Evolutionary conservation across 192 early-diverging fungal species (phyloP), one percentile per base, ranked within the genome.

Genomic region (Allomyces macrogynus): DNA sequence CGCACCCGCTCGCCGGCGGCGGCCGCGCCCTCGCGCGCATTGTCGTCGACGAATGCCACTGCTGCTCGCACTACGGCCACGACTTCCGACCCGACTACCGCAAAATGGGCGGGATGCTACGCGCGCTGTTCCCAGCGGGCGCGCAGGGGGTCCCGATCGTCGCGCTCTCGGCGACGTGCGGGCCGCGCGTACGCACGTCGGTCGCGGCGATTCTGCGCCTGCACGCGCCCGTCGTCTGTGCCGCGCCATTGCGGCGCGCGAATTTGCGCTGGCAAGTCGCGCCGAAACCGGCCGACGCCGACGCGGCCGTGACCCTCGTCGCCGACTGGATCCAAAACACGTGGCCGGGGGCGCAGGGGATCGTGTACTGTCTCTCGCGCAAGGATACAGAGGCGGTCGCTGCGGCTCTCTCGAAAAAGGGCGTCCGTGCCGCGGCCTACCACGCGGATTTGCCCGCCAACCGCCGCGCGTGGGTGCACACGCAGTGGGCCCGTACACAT

Each of bases 151-250:
- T 83, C 1, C 86, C 82, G 1, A 71, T 93, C 61, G 83, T 88
- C 72, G 89, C 88, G 4, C 70, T 93, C 44, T 88, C 91, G 3
- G 89, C 89, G 0, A 93, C 88, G 1, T 82, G 80, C 24, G 78
- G 80, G 24, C 77, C 76, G 24, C 73, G 71, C 24, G 75, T 81
- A 22, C 76, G 82, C 66, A 66, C 72, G 26, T 76, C 75, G 69
- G 77, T 82, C 23, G 65, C 76, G 62, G 64, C 64, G 44, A 82
- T 81, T 23, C 75, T 84, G n/a, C 74, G 73, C 23, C 70, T 82
- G 68, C 42, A 24, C 24, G n/a, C 61, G 24, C 67, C 65, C 10
- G 27, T 67, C n/a, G 63, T 42, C 8, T 57, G 60, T 49, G 73
- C 71, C 74, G 18, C 72, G 73, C 20, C 32, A 0, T 40, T 40